Base-by-base conservation (phyloP, 768 basidiomycete species). In the Suillus subaureus region DNA sequence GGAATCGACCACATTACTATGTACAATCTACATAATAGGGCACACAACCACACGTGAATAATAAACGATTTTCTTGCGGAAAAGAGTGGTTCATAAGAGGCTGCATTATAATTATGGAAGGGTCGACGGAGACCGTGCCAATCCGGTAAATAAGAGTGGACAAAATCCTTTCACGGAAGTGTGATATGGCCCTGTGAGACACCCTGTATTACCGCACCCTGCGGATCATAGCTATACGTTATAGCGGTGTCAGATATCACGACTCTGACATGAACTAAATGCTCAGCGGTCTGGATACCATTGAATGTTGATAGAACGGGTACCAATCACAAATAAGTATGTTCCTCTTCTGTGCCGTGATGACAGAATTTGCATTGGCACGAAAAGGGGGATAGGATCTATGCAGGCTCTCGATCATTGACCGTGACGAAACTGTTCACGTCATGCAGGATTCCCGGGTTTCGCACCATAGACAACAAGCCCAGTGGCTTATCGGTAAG, bases 91-190 rank as follows among this genome's bases (percentile, higher is more conserved):
- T 60, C 40, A 28, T 42, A 28, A 21, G 39, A 60, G 39, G 18
- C 18, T 60, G 58, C 26, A 42, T 16, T 28, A 13, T n/a, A 35
- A n/a, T 55, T 21, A 42, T 39, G 37, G 18, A 60, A 60, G 58
- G 58, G 58, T 60, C 58, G 58, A 60, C 58, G 58, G 40, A 42
- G 18, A 60, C 18, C 39, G n/a, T 40, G 57, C 39, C 51, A 33
- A 42, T 28, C 26, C 56, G 23, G 37, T 58, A 39, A 58, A 26
- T 58, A 23, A 42, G 40, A 60, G 28, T 31, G 39, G 3, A 26
- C 37, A 18, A 26, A 40, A 58, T 40, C 39, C 18, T 40, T 60
- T 42, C 39, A 28, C 40, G 12, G 58, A 60, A 60, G 18, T 35
- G 37, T 21, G 39, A 40, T 58, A 37, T 21, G 57, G 8, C 18